phyloP scores from a whole-genome alignment of 805 yeast species.

The Sungouiozyma intestinalis region DNA sequence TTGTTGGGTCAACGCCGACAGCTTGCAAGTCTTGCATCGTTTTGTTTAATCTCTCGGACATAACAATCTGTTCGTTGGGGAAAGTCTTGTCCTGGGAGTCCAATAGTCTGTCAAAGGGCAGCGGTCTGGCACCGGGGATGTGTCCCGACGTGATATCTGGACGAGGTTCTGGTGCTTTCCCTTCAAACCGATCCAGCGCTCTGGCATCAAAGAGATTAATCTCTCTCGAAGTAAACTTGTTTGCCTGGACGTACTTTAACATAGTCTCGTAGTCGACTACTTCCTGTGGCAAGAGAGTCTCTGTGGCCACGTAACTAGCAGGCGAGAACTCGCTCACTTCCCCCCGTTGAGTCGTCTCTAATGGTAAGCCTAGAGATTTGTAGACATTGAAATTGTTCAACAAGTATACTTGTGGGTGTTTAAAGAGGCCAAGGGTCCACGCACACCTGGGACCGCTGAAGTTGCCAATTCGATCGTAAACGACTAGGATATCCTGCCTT shows the following conservation, averaged over 20 bases:
- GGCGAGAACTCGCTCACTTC: slow-evolving; percentile 9
- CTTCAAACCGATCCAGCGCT: slow-evolving; percentile 61
- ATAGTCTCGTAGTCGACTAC: slow-evolving; percentile 63
- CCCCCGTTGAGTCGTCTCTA: slow-evolving; percentile 30
- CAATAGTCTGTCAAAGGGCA: slow-evolving; percentile 63
- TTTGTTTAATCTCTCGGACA: slow-evolving; percentile 34
- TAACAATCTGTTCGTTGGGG: slow-evolving; percentile 28
- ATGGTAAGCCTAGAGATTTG: slow-evolving; percentile 34
- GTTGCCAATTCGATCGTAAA: slow-evolving; percentile 78
- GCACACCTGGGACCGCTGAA: slow-evolving; percentile 87
- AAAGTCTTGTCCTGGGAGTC: slow-evolving; percentile 36
- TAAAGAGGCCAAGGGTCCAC: slow-evolving; percentile 78
- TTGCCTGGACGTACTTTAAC: slow-evolving; percentile 40
- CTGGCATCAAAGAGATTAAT: slow-evolving; percentile 64
- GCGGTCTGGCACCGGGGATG: slow-evolving; percentile 64
- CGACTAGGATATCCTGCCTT: slow-evolving; percentile 50
- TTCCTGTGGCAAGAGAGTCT: slow-evolving; percentile 33
- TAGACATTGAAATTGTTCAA: slow-evolving; percentile 60
- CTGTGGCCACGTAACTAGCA: slow-evolving; percentile 28
- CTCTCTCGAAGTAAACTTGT: neutral
- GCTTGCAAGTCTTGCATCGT: slow-evolving; percentile 34
- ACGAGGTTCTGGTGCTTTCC: slow-evolving; percentile 79
- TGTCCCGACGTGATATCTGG: slow-evolving; percentile 86
- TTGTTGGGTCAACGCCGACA: slow-evolving; percentile 29
- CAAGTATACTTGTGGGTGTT: slow-evolving; percentile 58